phyloP scores from a whole-genome alignment of 345 rosid species.

The Draba incana region DNA sequence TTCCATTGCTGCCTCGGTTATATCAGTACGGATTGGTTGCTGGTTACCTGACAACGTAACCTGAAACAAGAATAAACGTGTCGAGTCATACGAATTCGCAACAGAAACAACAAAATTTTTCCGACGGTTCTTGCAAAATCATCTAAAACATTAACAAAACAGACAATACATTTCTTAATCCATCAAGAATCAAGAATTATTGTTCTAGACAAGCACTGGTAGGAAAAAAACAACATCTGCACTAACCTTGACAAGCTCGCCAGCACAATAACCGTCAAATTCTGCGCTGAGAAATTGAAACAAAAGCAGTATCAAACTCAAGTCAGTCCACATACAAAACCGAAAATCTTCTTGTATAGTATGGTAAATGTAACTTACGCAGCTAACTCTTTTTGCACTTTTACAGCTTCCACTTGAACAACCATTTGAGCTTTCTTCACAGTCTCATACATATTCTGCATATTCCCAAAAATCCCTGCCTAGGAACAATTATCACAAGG shows the following conservation, averaged over 20 bases:
- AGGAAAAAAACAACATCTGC: not conserved
- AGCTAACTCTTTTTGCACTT: conserved; percentile 90
- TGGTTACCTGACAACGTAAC: conserved; percentile 90
- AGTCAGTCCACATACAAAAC: conserved; percentile 12
- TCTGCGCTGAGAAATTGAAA: conserved; percentile 68
- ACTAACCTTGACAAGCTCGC: conserved; percentile 85
- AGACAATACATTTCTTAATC: not conserved
- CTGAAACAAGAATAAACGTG: conserved; percentile 39
- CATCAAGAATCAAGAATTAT: not conserved
- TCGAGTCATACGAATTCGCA: not conserved
- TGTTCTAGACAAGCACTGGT: too few relatives aligned
- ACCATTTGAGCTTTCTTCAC: conserved; percentile 99
- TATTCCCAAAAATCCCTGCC: conserved; percentile 93
- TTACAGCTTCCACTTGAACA: conserved; percentile 94
- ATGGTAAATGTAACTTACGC: conserved; percentile 50
- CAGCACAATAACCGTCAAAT: conserved; percentile 96
- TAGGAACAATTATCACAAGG: too few relatives aligned
- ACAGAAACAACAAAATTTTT: not conserved
- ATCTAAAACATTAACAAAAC: not conserved
- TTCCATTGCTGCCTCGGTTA: conserved; percentile 97
- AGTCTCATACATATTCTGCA: conserved; percentile 88
- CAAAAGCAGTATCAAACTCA: conserved; percentile 27
- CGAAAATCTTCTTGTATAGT: not conserved
- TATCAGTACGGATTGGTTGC: conserved; percentile 88
- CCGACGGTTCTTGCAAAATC: not conserved